Percentiles rank a stretch among this genome's conserved stretches.
These are phyloP conservation scores for Naganishia onofrii DNA, from an alignment of 768 basidiomycete genomes.

Conservation along the genomic window DNA sequence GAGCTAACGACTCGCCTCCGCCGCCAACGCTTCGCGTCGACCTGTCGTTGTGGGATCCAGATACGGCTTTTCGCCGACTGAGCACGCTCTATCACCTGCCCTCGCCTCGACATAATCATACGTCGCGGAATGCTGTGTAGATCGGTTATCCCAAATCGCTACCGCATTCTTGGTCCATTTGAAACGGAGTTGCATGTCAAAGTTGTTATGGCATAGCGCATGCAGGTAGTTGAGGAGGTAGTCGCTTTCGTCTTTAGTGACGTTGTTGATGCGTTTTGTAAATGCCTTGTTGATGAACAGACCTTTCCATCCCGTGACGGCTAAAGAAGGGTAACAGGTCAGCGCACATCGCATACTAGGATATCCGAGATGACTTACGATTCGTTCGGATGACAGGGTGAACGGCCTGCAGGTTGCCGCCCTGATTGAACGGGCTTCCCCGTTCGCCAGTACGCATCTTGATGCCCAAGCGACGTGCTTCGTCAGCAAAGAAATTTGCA, in stretches of 20 bases:
- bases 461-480: conserved; percentile 43
- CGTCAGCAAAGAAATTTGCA: conserved; percentile 51
- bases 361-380: conserved; percentile 35
- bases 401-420: conserved; percentile 45
- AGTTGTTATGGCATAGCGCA: conserved; percentile 58
- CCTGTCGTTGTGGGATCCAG: conserved; percentile 51
- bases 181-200: conserved; percentile 58
- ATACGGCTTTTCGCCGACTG: conserved; percentile 60
- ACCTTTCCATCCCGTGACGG: conserved; percentile 61
- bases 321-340: conserved; percentile 5
- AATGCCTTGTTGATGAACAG: conserved; percentile 62
- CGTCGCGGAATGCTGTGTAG: conserved; percentile 53
- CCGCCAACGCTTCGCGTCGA: conserved; percentile 35
- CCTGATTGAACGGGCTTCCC: conserved; percentile 49
- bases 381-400: conserved; percentile 53
- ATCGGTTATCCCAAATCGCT: conserved; percentile 64
- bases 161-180: conserved; percentile 60
- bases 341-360: neutral
- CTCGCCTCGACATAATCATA: conserved; percentile 53
- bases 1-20: too few relatives aligned
- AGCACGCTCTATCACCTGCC: conserved; percentile 60
- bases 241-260: conserved; percentile 61
- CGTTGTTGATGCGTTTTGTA: conserved; percentile 59
- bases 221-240: conserved; percentile 57
- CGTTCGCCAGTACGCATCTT: conserved; percentile 43